Evolutionary conservation across 805 yeast species (phyloP), one percentile per base, ranked within the genome.

Genomic region (Candida dendrica): DNA sequence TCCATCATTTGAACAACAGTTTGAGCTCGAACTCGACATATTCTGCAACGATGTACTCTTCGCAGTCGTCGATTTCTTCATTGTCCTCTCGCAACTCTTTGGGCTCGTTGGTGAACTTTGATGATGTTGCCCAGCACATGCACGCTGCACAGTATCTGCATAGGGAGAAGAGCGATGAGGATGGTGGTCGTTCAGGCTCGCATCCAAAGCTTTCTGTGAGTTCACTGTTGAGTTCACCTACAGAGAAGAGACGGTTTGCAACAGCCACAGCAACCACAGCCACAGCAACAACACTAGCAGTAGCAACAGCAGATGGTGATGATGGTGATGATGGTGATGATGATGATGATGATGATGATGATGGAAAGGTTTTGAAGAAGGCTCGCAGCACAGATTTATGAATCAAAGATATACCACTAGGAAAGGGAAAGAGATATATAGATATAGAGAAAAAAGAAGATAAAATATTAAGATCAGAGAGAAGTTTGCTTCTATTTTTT

Each of bases 61-160:
- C 48, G 2, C 47, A 51, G 19, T 51, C 58, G 3, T 55, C 60
- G 6, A 47, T 51, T 5, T 52, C 58, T 1, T 55, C 59, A 9
- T 40, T 47, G 1, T 55, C 59, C 5, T 47, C 53, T 14, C 42
- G 58, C 36, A 51, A 48, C 37, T 52, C 58, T 3, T 38, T 39
- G 13, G 30, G 30, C 4, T 27, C 30, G 4, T 4, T n/a, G 13
- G 13, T 27, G 13, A 27, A 13, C 13, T 27, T 27, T 27, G 30
- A 27, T 27, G 30, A 27, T 10, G n/a, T 11, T 4, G 13, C 13
- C 24, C 6, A 22, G 8, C 24, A 22, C 24, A 22, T 22, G 8
- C 8, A 22, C 24, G 8, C n/a, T 22, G 24, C 24, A 8, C 24
- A 22, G 6, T 22, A 22, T 22, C 8, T 22, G 24, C 24, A 22